These are phyloP conservation scores for Rhodotorula kratochvilovae DNA, from an alignment of 768 basidiomycete species.

Conservation along the genomic window DNA sequence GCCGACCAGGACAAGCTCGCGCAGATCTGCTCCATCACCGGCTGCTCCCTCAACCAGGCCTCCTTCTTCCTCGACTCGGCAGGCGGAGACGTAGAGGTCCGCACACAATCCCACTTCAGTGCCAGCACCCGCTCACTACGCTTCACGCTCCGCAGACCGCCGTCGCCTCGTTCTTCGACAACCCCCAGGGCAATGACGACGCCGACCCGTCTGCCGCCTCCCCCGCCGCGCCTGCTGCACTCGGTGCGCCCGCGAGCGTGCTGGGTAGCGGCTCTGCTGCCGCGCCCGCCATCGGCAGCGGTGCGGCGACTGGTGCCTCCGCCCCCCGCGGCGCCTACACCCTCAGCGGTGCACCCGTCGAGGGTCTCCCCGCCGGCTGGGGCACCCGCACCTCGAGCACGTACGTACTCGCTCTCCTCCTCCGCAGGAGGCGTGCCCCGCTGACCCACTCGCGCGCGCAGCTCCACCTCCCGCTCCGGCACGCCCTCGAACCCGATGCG, in stretches of 20 bases:
- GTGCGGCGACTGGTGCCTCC: not conserved
- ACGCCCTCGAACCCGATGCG: conserved; percentile 25
- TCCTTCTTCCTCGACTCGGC: conserved; percentile 40
- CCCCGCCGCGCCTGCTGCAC: not conserved
- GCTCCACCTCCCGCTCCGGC: not conserved
- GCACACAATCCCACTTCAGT: fast-evolving
- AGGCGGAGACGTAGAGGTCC: conserved; percentile 34
- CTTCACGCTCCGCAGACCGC: conserved; percentile 15
- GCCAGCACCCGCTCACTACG: not conserved
- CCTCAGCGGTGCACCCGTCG: conserved; percentile 19
- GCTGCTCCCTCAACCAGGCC: conserved; percentile 25
- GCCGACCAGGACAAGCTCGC: conserved; percentile 15
- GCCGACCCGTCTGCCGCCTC: conserved; percentile 2
- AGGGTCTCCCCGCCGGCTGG: conserved; percentile 26
- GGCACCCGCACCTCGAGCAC: not conserved
- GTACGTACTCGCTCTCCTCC: not conserved
- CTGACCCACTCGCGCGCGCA: not conserved
- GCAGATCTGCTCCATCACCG: conserved; percentile 29
- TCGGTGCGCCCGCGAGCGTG: not conserved
- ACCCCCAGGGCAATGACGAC: conserved; percentile 22
- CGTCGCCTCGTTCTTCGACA: conserved; percentile 35
- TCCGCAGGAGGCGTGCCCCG: too few relatives aligned
- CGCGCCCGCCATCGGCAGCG: conserved; percentile 9
- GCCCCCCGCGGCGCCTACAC: conserved; percentile 15
- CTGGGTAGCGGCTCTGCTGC: not conserved